Evolutionary conservation across 192 early-diverging fungal genomes (phyloP).

Genomic region (Rhizoclosmatium sp.): DNA sequence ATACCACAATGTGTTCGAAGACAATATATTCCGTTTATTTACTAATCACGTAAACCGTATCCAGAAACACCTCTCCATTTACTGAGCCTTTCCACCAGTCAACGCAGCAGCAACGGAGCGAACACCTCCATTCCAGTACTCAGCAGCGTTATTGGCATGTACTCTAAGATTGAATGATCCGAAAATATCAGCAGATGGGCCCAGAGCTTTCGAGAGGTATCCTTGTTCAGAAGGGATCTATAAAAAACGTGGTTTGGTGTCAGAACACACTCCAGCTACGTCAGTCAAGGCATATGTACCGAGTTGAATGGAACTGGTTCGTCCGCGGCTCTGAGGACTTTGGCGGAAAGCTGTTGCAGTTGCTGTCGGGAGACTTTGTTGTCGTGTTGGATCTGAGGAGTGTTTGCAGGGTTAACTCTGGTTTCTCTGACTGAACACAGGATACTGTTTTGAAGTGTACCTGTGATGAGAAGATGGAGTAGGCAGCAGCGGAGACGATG

Average conservation of each 20-base stretch:
- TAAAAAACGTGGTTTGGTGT: not conserved
- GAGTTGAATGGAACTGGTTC: not conserved
- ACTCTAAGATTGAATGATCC: not conserved
- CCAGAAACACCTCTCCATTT: not conserved
- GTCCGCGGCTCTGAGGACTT: conserved; percentile 23
- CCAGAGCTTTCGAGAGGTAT: not conserved
- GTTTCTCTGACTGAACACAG: not conserved
- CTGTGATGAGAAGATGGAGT: conserved; percentile 23
- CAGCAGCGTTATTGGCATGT: conserved; percentile 25
- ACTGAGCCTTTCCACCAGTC: conserved; percentile 8
- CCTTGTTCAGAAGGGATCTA: not conserved
- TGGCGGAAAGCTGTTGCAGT: not conserved
- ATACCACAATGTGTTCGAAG: too few relatives aligned
- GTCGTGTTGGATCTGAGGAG: conserved; percentile 12
- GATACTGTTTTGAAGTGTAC: not conserved
- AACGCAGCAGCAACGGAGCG: not conserved
- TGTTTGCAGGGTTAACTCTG: not conserved
- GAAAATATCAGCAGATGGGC: not conserved
- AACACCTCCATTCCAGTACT: conserved; percentile 26
- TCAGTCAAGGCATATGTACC: not conserved
- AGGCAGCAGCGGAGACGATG: conserved; percentile 14
- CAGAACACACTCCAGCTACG: not conserved
- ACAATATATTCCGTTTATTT: too few relatives aligned
- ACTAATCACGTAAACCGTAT: too few relatives aligned
- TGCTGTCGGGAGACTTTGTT: not conserved